A percentile compares a stretch with the other conserved stretches of the same genome.
phyloP scores from a whole-genome alignment of 2,329 filamentous ascomycete species.

The Eurotiales sp. region DNA sequence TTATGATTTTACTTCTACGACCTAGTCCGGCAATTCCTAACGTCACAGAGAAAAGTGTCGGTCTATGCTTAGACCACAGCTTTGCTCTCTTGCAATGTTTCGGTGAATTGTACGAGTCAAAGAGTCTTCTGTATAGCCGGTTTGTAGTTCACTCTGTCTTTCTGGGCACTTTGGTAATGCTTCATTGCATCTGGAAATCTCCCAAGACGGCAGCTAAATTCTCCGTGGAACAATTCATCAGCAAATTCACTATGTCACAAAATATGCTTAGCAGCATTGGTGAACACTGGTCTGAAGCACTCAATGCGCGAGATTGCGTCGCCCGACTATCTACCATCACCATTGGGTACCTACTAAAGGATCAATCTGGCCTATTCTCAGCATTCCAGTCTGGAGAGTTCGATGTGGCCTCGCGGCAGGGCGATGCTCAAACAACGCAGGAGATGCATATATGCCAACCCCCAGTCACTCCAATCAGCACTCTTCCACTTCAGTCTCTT shows the following conservation, averaged over 20 bases:
- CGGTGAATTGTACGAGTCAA: conserved; percentile 43
- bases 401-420: background rate
- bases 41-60: conserved; percentile 40
- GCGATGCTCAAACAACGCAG: background rate
- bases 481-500: background rate
- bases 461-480: background rate
- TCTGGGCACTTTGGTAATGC: conserved; percentile 47
- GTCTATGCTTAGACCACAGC: conserved; percentile 44
- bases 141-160: conserved; percentile 49
- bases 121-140: conserved; percentile 48
- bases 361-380: conserved; percentile 18
- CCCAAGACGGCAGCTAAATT: conserved; percentile 38
- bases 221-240: conserved; percentile 37
- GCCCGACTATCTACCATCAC: conserved; percentile 27
- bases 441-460: background rate
- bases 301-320: conserved; percentile 28
- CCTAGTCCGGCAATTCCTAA: conserved; percentile 52
- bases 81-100: conserved; percentile 40
- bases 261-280: conserved; percentile 51
- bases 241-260: conserved; percentile 40
- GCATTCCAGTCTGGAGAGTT: conserved; percentile 19
- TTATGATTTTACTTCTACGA: conserved; percentile 49
- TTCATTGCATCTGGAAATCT: conserved; percentile 50
- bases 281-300: conserved; percentile 51
- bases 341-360: conserved; percentile 22